Conservation (phyloP, 768 basidiomycete genomes). For the Amanita pseudoporphyria region DNA sequence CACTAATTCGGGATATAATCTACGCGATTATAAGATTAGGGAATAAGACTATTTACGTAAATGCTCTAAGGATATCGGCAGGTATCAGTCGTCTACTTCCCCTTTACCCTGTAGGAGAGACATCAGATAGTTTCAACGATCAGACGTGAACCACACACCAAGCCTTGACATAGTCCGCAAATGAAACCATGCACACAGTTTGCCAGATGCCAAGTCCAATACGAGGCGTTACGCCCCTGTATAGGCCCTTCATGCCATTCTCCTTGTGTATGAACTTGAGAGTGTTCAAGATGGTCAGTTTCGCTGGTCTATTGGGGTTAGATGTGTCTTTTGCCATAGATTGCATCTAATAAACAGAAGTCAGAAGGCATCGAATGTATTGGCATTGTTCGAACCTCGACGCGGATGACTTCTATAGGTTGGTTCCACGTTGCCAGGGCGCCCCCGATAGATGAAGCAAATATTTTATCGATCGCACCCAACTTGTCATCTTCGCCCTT, state of each 20-base stretch:
- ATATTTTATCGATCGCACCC: constrained; percentile 76
- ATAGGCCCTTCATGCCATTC: constrained; percentile 93
- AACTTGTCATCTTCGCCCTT: constrained; percentile 69
- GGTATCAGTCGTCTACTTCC: constrained; percentile 17
- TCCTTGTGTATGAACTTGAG: constrained; percentile 92
- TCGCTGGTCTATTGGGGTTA: constrained; percentile 79
- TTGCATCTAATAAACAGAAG: constrained; percentile 71
- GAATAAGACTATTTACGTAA: not conserved
- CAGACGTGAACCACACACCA: constrained; percentile 37
- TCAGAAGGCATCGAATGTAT: not conserved
- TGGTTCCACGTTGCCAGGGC: constrained; percentile 99
- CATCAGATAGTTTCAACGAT: not conserved
- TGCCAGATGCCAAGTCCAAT: constrained; percentile 96
- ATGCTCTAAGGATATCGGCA: constrained; percentile 7
- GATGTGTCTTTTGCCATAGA: constrained; percentile 83
- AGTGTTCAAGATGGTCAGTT: constrained; percentile 87
- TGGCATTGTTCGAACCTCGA: constrained; percentile 56
- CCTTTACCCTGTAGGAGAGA: constrained; percentile 41
- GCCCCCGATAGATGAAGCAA: constrained; percentile 83
- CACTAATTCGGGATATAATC: not conserved
- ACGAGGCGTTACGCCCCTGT: constrained; percentile 95
- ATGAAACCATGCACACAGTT: constrained; percentile 97
- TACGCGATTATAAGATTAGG: constrained; percentile 2
- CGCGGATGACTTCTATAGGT: constrained; percentile 94
- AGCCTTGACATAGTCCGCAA: constrained; percentile 91